Evolutionary conservation across 1,284 basidiomycete species (phyloP), one percentile per base, ranked within the genome.

Genomic region (Pseudozyma thailandica): DNA sequence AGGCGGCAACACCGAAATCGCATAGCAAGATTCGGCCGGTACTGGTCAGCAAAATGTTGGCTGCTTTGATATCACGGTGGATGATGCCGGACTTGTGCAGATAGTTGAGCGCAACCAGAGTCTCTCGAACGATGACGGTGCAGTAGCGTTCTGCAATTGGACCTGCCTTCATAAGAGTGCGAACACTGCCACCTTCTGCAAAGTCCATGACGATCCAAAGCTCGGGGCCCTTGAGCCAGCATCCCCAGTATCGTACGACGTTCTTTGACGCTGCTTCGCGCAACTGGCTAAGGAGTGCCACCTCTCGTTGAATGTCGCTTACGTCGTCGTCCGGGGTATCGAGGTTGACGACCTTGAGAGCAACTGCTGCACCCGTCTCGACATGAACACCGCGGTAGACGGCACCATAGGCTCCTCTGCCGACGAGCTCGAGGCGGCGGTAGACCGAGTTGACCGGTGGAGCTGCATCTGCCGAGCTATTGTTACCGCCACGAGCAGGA

Each of bases 131-230:
- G 79, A 98, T 93, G 78, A 98, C 84, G 50, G 90, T 90, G 47
- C 91, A 90, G 83, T 93, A 94, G 79, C 89, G 89, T 85, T 99
- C 96, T 81, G 95, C 92, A 41, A 98, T 81, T 10, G 78, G 85
- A 6, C 90, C 90, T 31, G 91, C 90, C 75, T 90, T 91, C 73
- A 88, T 87, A 72, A 98, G 86, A 0, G 93, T 93, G 45, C 93
- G 87, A 10, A 98, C 92, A 79, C 93, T 96, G 9, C 96, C 96
- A 4, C 95, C 96, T 71, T 93, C 90, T 6, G 96, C 96, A 80
- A 91, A 91, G 84, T 99, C 96, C 96, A 99, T 98, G 37, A 92
- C 93, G 74, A 98, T 98, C 94, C 96, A 99, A 6, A 98, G 91
- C 49, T 92, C 91, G 25, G 93, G 91, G 0, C 94, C 94, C 81